Evolutionary conservation across 2,329 filamentous ascomycete species (phyloP).

Genomic region (Paracorniculantispora psalliotae): DNA sequence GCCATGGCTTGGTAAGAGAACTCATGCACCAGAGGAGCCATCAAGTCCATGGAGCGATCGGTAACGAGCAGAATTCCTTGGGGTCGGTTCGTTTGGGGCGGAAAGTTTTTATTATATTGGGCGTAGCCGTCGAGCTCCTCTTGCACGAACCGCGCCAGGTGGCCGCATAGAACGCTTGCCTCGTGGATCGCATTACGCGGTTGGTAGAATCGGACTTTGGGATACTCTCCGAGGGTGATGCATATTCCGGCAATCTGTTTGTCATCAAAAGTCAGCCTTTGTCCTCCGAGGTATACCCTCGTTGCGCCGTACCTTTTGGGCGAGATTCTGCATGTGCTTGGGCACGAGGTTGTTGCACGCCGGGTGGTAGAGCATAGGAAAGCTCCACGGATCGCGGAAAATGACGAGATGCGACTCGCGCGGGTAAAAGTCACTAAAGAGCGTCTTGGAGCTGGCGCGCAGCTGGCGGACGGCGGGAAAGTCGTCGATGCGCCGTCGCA

Average conservation of each 20-base stretch:
- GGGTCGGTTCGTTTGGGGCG: slow-evolving; percentile 71
- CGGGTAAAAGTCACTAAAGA: slow-evolving; percentile 85
- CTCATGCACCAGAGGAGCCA: slow-evolving; percentile 84
- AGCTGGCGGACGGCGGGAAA: slow-evolving; percentile 64
- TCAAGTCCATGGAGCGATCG: slow-evolving; percentile 88
- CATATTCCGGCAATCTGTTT: slow-evolving; percentile 58
- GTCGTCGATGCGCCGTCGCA: slow-evolving; percentile 70
- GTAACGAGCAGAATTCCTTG: slow-evolving; percentile 80
- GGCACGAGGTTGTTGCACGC: slow-evolving; percentile 79
- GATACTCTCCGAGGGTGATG: slow-evolving; percentile 88
- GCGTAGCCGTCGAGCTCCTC: slow-evolving; percentile 87
- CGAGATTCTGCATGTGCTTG: slow-evolving; percentile 75
- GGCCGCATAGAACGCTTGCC: slow-evolving; percentile 78
- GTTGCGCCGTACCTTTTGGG: slow-evolving; percentile 83
- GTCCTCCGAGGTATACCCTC: too few relatives aligned
- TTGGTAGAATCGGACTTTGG: slow-evolving; percentile 85
- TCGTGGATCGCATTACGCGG: slow-evolving; percentile 74
- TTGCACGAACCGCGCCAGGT: slow-evolving; percentile 87
- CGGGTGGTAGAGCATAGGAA: slow-evolving; percentile 87
- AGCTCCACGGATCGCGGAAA: slow-evolving; percentile 93
- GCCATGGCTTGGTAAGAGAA: slow-evolving; percentile 99
- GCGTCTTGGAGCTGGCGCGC: slow-evolving; percentile 73
- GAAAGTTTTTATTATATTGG: slow-evolving; percentile 78
- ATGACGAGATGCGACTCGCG: slow-evolving; percentile 87
- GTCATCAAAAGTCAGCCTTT: background rate